Percentiles rank a stretch among this genome's conserved stretches.
Evolutionary conservation across 2,329 filamentous ascomycete species (phyloP).

Genomic region (Pleomassaria siparia): DNA sequence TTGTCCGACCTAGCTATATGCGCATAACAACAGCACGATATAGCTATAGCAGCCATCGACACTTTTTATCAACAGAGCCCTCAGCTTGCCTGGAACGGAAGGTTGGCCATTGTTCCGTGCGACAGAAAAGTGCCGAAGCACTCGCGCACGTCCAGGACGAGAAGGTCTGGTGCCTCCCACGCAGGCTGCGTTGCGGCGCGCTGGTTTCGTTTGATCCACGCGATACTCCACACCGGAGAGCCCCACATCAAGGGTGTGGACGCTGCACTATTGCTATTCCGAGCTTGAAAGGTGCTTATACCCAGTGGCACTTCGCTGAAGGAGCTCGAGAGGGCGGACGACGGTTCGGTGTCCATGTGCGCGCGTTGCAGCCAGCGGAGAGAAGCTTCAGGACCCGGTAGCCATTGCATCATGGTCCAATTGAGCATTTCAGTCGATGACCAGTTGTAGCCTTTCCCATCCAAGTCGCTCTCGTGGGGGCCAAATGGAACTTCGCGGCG

Average conservation of each 20-base stretch:
- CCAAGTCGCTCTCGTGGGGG: constrained; percentile 16
- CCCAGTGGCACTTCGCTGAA: constrained; percentile 41
- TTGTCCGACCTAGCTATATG: constrained; percentile 17
- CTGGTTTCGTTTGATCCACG: constrained; percentile 42
- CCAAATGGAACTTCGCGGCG: constrained; percentile 6
- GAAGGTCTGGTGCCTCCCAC: constrained; percentile 45
- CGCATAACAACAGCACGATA: constrained; percentile 27
- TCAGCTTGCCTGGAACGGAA: constrained; percentile 25
- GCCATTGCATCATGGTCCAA: constrained; percentile 64
- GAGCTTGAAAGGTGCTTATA: constrained; percentile 41
- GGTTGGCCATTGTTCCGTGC: constrained; percentile 15
- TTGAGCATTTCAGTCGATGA: constrained; percentile 58
- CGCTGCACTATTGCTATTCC: constrained; percentile 8
- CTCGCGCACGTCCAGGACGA: constrained; percentile 47
- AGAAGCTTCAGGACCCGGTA: constrained; percentile 59
- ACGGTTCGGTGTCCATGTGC: constrained; percentile 21
- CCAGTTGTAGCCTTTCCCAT: constrained; percentile 27
- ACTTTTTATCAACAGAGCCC: constrained; percentile 21
- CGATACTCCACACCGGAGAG: constrained; percentile 39
- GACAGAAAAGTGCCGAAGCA: constrained; percentile 33
- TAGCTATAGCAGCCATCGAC: constrained; percentile 39
- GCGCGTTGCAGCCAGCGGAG: constrained; percentile 49
- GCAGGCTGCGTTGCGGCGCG: constrained; percentile 37
- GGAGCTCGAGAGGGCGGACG: constrained; percentile 11
- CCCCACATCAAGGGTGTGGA: constrained; percentile 42